Conservation (phyloP, 1,284 basidiomycete genomes). For the Leccinum subrobustum region DNA sequence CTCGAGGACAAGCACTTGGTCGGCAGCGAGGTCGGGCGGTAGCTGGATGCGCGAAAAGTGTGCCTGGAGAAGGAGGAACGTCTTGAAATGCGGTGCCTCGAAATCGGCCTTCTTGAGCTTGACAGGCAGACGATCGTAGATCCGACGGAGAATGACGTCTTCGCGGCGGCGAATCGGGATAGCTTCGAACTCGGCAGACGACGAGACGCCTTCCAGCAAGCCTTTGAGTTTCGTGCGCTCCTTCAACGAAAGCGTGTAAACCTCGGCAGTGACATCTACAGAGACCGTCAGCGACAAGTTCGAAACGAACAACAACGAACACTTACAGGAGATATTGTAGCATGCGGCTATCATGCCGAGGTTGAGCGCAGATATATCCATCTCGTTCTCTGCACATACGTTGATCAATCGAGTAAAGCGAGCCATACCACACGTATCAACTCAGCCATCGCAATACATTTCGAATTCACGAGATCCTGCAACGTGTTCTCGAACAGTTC, state of each 20-base stretch:
- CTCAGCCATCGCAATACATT: constrained; percentile 91
- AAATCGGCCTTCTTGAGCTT: constrained; percentile 88
- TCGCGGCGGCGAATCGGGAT: constrained; percentile 95
- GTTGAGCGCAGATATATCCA: constrained; percentile 88
- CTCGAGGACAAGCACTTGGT: constrained; percentile 84
- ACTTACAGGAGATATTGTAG: constrained; percentile 84
- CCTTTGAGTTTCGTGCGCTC: constrained; percentile 98
- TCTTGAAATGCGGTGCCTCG: constrained; percentile 96
- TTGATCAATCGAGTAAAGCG: constrained; percentile 8
- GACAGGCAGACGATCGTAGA: constrained; percentile 67
- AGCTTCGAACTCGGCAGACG: constrained; percentile 92
- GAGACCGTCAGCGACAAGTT: background rate
- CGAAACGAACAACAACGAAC: background rate
- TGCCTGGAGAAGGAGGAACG: constrained; percentile 93
- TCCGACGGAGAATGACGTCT: constrained; percentile 76
- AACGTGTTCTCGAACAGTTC: constrained; percentile 94
- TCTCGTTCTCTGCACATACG: constrained; percentile 71
- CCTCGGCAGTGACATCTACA: constrained; percentile 92
- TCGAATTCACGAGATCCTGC: constrained; percentile 88
- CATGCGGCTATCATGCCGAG: constrained; percentile 96
- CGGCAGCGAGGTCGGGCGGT: constrained; percentile 90
- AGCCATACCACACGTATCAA: constrained; percentile 8
- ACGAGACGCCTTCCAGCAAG: constrained; percentile 58
- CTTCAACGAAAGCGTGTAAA: constrained; percentile 94
- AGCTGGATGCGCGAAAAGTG: constrained; percentile 93